Base-by-base conservation (phyloP, 2,329 filamentous ascomycete genomes). In the Alternaria sp. region DNA sequence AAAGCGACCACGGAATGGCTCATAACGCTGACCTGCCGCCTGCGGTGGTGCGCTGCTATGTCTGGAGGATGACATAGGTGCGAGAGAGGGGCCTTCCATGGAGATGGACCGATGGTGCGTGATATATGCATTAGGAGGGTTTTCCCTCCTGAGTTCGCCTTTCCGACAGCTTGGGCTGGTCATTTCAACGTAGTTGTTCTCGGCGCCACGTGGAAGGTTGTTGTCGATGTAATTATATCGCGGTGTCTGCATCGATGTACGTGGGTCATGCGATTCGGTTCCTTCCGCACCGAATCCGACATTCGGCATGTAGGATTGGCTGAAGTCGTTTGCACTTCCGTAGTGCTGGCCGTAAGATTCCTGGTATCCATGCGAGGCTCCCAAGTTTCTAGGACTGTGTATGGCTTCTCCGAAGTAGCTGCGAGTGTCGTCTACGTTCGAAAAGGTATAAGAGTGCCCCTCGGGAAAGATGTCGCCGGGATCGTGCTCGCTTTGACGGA, bases 1-100 rank as follows among this genome's bases (percentile, higher is more conserved):
- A 34, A 76, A 76, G 0, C 60, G 45, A 13, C 61, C 56, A 7
- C 58, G 45, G 34, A 74, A 76, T 0, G 68, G 53, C 3, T 46
- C 44, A 41, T 72, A 76, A 14, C 45, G 61, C 28, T 48, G 34
- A 7, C 57, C 56, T 4, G 28, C 44, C 28, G 41, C 54, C 29
- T 66, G 56, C 33, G 62, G 28, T 42, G 51, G 41, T 45, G 53
- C 24, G 37, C 48, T 46, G 23, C 40, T 42, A 44, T 41, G 42
- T 37, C 54, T 50, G 10, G 60, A 54, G 6, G 34, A 50, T n/a
- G 51, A 41, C 57, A 69, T 63, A 11, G 58, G 40, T 14, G 37
- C 31, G 10, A 53, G 26, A n/a, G 44, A 29, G 5, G 61, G 41
- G 13, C 31, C 53, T 51, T 40, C 44, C 5, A 40, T 13, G 21